Percentiles rank a stretch among this genome's conserved stretches.
Evolutionary conservation across 768 basidiomycete species (phyloP).

Genomic region (Vishniacozyma victoriae): DNA sequence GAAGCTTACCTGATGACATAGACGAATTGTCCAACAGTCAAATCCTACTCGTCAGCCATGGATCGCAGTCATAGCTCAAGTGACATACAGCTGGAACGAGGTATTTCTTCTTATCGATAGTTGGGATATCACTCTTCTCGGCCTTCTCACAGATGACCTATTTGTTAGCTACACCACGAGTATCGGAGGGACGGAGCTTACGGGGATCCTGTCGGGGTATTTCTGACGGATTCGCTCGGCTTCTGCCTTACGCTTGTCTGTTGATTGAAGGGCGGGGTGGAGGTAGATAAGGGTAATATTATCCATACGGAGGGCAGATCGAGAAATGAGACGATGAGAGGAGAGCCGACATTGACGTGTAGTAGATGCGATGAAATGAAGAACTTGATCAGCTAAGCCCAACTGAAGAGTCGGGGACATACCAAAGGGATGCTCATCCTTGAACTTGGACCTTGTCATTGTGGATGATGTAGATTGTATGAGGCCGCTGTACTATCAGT

Average conservation of each 20-base stretch:
- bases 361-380: background rate
- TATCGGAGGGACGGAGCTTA: constrained; percentile 50
- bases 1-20: constrained; percentile 70
- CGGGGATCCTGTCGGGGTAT: constrained; percentile 96
- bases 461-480: constrained; percentile 6
- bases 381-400: background rate
- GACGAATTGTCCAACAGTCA: constrained; percentile 97
- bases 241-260: constrained; percentile 99
- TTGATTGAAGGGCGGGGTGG: background rate
- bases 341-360: background rate
- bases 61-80: background rate
- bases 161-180: background rate
- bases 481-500: too few relatives aligned
- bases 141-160: constrained; percentile 99
- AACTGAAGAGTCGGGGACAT: constrained; percentile 36
- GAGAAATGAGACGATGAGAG: background rate
- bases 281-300: too few relatives aligned
- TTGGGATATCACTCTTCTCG: constrained; percentile 95
- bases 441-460: constrained; percentile 49
- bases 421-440: constrained; percentile 98
- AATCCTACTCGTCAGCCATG: constrained; percentile 58
- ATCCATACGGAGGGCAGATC: background rate
- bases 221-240: constrained; percentile 98
- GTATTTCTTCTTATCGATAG: constrained; percentile 99
- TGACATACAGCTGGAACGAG: constrained; percentile 83